Evolutionary conservation across 805 yeast genomes (phyloP).

Genomic region (Phaffomyces opuntiae): DNA sequence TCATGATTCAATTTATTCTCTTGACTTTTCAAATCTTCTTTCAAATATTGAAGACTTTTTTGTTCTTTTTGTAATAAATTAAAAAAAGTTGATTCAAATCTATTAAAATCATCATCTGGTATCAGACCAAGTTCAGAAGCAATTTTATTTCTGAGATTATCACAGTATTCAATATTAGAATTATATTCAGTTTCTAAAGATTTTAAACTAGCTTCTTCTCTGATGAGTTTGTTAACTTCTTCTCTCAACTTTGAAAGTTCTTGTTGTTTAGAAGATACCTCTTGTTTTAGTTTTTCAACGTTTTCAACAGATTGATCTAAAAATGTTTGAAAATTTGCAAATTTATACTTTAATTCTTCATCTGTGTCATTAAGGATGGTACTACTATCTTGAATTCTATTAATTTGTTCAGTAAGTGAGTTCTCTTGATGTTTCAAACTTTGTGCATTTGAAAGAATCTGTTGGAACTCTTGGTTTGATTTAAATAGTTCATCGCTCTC

Average conservation of each 20-base stretch:
- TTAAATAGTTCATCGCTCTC: constrained; percentile 61
- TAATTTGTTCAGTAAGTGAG: constrained; percentile 43
- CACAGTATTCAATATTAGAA: constrained; percentile 15
- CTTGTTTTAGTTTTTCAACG: constrained; percentile 20
- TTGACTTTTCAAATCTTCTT: constrained; percentile 9
- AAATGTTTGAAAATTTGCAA: constrained; percentile 35
- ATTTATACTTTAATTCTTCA: constrained; percentile 31
- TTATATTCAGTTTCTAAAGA: constrained; percentile 34
- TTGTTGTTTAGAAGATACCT: constrained; percentile 19
- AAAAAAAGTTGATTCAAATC: constrained; percentile 3
- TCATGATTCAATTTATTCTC: constrained; percentile 1
- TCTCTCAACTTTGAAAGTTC: constrained; percentile 24
- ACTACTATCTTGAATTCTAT: constrained; percentile 41
- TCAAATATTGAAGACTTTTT: constrained; percentile 6
- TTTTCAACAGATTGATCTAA: constrained; percentile 25
- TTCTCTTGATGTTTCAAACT: constrained; percentile 42
- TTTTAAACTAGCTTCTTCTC: constrained; percentile 49
- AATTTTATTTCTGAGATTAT: constrained; percentile 8
- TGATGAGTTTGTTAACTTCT: constrained; percentile 31
- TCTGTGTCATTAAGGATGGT: constrained; percentile 38
- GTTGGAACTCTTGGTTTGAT: constrained; percentile 76
- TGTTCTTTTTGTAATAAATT: constrained; percentile 3
- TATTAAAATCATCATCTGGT: not conserved
- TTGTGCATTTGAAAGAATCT: constrained; percentile 56
- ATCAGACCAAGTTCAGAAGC: not conserved